phyloP scores from a whole-genome alignment of 345 rosid species.

The Populus pruinosa region DNA sequence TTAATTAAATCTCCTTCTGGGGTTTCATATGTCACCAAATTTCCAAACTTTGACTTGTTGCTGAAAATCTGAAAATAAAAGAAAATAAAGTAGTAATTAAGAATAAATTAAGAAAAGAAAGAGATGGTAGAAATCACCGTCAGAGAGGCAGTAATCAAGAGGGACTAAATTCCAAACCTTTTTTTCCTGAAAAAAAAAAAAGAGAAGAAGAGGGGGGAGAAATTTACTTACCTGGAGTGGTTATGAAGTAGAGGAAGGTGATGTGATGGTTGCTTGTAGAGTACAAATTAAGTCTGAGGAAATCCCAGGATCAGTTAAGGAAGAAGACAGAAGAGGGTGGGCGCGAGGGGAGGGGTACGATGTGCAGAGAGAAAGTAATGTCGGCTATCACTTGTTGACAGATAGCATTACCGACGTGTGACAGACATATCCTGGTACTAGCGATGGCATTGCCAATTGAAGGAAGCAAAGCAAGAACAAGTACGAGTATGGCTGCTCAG shows the following conservation, averaged over 20 bases:
- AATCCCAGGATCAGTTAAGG: slow-evolving; percentile 9
- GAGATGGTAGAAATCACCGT: slow-evolving; percentile 8
- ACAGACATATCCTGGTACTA: neutral
- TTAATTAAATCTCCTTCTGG: slow-evolving; percentile 1
- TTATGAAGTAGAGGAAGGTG: slow-evolving; percentile 1
- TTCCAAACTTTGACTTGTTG: neutral
- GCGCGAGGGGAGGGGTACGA: slow-evolving; percentile 27
- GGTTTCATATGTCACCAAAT: neutral
- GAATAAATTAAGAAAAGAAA: neutral
- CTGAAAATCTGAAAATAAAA: slow-evolving; percentile 15
- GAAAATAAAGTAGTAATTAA: neutral
- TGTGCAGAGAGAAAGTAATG: slow-evolving; percentile 36
- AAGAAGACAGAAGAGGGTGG: slow-evolving; percentile 8
- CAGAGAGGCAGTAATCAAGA: slow-evolving; percentile 8
- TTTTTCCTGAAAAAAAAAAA: neutral
- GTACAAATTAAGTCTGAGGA: neutral
- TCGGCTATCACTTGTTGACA: slow-evolving; percentile 20
- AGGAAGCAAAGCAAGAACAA: neutral
- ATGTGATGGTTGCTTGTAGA: neutral
- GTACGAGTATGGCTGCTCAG: neutral
- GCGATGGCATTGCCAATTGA: neutral
- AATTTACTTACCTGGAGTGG: neutral
- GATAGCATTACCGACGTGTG: neutral
- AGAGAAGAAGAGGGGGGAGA: neutral
- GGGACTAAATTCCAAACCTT: neutral